Base-by-base conservation (phyloP, 352 stramenopile genomes). In the Halophytophthora polymorphica region DNA sequence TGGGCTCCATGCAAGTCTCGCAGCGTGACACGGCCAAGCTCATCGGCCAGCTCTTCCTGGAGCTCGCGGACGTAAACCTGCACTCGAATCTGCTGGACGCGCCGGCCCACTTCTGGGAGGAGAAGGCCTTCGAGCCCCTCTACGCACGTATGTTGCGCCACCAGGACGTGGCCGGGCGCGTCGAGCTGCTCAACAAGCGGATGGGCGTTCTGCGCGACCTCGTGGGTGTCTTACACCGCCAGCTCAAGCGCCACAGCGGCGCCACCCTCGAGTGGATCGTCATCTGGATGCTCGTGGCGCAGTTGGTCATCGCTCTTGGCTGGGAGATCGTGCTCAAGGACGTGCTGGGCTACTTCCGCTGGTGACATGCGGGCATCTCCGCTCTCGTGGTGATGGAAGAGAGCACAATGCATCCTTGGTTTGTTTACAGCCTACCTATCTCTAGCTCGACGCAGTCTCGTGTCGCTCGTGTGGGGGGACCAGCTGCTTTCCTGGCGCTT, bases 51-150 rank as follows among this genome's bases (percentile, higher is more conserved):
- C 68, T 97, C 19, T 95, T 93, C 49, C 93, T 96, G 28, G 79
- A 91, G 58, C 53, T 88, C 1, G 77, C 89, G 6, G 86, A 96
- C 40, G 80, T 98, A 17, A 98, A 98, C 54, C 70, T 98, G 43
- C 86, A 98, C 64, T 96, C 83, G 43, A 92, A 97, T 44, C 90
- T 98, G 41, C 61, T 98, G 36, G 90, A 97, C 60, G 94, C 93
- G 22, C 92, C 90, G 1, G 88, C 97, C 41, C 96, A 93, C 28
- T 92, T 98, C 55, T 18, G 61, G 15, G 65, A 91, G 82, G 87
- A 98, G 40, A 84, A 98, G 66, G 59, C 82, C 47, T 96, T 89
- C 66, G 90, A 98, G 70, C 88, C 86, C 17, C 63, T 94, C 22
- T 98, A 98, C 66, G 73, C 88, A 60, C 81, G 81, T 43, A 87